Evolutionary conservation across 2,329 filamentous ascomycete genomes (phyloP), one percentile per base, ranked within the genome.

Genomic region (Fusarium paranaense): DNA sequence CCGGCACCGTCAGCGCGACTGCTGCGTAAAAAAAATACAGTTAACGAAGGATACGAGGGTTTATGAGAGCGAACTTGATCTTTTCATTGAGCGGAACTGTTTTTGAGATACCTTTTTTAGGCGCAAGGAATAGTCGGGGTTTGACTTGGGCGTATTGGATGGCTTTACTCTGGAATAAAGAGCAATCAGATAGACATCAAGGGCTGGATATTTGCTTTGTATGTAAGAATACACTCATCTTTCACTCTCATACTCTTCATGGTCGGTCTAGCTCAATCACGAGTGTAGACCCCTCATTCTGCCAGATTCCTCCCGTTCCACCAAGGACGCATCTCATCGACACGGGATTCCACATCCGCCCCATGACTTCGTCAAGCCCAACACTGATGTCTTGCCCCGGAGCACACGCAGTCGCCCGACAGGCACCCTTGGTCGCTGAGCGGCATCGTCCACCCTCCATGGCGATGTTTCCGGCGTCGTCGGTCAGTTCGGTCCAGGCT

Each of bases 291-390:
- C 63, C 66, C 5, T 59, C 33, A 14, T 69, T 72, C 52, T 75
- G 73, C 61, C 73, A 78, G 32, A 78, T 72, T 2, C 75, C 76
- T 4, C 76, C 75, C 1, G 33, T 64, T 0, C 76, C 76, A 32
- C 72, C 70, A 45, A 78, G 58, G 2, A 78, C 76, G 32, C 76
- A 78, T n/a, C 54, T 68, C 6, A 61, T 62, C 6, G 74, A 70
- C 2, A 78, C 20, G 1, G 76, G 76, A 35, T 78, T 76, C 76
- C 76, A 78, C 70, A 78, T 73, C 1, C 64, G 64, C 30, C 76
- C 76, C 5, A 52, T 67, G 10, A 78, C 30, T 6, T 72, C 62
- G 7, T 45, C 54, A 13, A 67, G 18, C 0, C 14, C 10, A 3
- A 78, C 42, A 7, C 16, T 64, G 33, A 76, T 11, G 2, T 60